phyloP scores from a whole-genome alignment of 257 asterid genomes.

The Leonotis leonurus region DNA sequence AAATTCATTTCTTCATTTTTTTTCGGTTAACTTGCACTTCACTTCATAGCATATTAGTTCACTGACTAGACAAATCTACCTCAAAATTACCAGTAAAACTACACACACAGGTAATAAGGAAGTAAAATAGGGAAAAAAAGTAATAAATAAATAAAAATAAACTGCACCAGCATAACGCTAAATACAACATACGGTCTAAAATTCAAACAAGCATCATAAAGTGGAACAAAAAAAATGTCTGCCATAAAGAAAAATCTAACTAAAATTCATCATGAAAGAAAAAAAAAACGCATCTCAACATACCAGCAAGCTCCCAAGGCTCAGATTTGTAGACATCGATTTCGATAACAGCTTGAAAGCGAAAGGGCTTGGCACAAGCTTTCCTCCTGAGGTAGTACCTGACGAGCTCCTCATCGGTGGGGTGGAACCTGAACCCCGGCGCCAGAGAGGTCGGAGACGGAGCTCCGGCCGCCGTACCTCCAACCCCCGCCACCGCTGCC shows the following conservation, averaged over 20 bases:
- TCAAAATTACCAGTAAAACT: background rate
- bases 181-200: background rate
- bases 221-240: background rate
- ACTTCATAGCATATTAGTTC: background rate
- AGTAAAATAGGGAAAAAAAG: background rate
- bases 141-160: background rate
- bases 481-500: conserved; percentile 27
- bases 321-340: conserved; percentile 97
- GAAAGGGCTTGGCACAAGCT: conserved; percentile 72
- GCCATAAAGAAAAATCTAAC: background rate
- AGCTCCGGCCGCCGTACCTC: conserved; percentile 34
- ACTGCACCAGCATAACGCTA: conserved; percentile 11
- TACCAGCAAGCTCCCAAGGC: conserved; percentile 91
- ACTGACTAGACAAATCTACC: background rate
- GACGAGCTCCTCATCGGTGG: conserved; percentile 92
- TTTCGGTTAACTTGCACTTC: conserved; percentile 7
- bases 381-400: conserved; percentile 80
- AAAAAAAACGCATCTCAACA: background rate
- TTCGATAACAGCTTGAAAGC: conserved; percentile 82
- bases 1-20: background rate
- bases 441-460: conserved; percentile 74
- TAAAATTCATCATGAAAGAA: background rate
- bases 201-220: background rate
- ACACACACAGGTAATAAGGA: too few species aligned
- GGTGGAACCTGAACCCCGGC: conserved; percentile 94